Evolutionary conservation across 2,329 filamentous ascomycete genomes (phyloP), one percentile per base, ranked within the genome.

Genomic region (Fusarium tanahbumbuense): DNA sequence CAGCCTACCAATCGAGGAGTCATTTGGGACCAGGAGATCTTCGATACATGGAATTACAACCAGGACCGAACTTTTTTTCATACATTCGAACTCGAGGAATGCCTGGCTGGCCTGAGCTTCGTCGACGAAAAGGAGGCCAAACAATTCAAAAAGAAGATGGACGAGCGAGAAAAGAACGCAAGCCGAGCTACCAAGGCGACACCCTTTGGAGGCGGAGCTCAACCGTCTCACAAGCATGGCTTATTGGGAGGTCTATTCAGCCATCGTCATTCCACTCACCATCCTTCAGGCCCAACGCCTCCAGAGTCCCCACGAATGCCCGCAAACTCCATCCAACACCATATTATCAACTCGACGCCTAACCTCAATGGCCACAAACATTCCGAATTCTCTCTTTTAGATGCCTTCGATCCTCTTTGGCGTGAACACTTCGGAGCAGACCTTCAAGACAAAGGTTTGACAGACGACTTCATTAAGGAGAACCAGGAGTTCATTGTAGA

Each of bases 11-110:
- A 89, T 77, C 89, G 92, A 78, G 94, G 95, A 61, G 94, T 98
- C 53, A 91, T 98, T 76, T 98, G 93, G 93, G 94, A 97, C 77
- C 95, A 98, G 83, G 96, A 99, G 82, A 93, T 99, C 75, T 99
- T 97, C 83, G 95, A 99, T 74, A 90, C 90, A 53, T 98, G 97
- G 86, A 86, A 87, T 69, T 99, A 98, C 85, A 97, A 98, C 82
- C 95, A 98, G 78, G 96, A 99, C 79, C 91, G 96, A 67, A 95
- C 93, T 64, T 99, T 98, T 83, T 99, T 99, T 82, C 94, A 98
- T 81, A 94, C 93, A 8, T 99, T 99, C 78, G 96, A 99, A 83
- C 87, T 97, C 59, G 94, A 98, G 81, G 90, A 97, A 69, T 98
- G 94, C 76, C 83, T 97, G 65, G 96, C 94, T 8, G 96, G 91